Percentiles rank a stretch among this genome's conserved stretches.
Conservation (phyloP, 805 yeast species). For the Cyberlindnera nakhonratchasimensis region DNA sequence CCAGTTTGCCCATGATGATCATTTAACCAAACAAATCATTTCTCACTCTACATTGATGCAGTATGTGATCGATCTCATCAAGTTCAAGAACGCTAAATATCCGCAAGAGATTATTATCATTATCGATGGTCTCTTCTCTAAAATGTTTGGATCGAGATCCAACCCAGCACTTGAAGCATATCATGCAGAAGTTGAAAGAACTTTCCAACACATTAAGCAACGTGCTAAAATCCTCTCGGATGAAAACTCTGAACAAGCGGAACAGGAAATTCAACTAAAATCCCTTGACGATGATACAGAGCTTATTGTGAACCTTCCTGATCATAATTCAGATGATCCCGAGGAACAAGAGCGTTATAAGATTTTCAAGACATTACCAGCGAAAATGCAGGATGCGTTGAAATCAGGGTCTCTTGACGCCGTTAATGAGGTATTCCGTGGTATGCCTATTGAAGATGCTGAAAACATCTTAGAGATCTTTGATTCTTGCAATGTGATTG, state of each 20-base stretch:
- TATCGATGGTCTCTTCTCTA: constrained; percentile 65
- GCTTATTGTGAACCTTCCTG: constrained; percentile 68
- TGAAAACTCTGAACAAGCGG: constrained; percentile 47
- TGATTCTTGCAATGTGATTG: constrained; percentile 78
- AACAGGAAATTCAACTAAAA: constrained; percentile 73
- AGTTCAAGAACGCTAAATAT: constrained; percentile 34
- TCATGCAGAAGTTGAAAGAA: constrained; percentile 66
- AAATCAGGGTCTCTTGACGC: constrained; percentile 65
- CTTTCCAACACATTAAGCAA: constrained; percentile 67
- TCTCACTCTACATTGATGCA: constrained; percentile 79
- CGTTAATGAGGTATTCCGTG: constrained; percentile 78
- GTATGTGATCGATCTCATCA: constrained; percentile 49
- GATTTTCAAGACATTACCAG: constrained; percentile 55
- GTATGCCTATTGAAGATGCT: constrained; percentile 71
- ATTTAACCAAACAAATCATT: constrained; percentile 59
- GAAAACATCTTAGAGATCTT: constrained; percentile 71
- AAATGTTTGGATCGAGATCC: constrained; percentile 38
- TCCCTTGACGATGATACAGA: constrained; percentile 82
- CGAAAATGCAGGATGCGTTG: constrained; percentile 71
- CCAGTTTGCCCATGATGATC: constrained; percentile 60
- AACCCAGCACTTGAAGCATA: constrained; percentile 71
- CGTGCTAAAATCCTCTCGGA: constrained; percentile 67
- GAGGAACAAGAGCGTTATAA: constrained; percentile 44
- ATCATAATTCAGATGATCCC: constrained; percentile 43
- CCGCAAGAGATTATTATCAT: constrained; percentile 37